Evolutionary conservation across 225 moss, liverwort and hornwort species (phyloP).

Genomic region (Pseudoscleropodium purum): DNA sequence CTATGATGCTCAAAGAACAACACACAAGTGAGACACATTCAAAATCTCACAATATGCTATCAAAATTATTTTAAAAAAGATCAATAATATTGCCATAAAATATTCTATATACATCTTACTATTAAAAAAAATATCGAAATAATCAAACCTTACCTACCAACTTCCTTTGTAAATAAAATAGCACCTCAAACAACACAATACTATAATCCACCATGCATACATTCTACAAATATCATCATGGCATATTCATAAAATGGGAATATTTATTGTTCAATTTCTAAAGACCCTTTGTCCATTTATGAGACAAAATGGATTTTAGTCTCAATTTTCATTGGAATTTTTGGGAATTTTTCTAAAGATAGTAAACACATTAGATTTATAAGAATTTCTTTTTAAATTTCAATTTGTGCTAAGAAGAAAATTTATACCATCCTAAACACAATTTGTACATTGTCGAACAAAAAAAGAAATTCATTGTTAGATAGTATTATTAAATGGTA

Average conservation of each 20-base stretch:
- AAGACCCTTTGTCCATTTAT: too few species aligned
- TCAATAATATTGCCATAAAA: background rate
- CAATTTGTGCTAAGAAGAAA: background rate
- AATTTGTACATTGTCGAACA: too few species aligned
- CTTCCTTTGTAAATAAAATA: background rate
- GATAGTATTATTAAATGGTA: too few species aligned
- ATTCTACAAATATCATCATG: background rate
- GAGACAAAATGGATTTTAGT: background rate
- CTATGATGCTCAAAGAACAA: background rate
- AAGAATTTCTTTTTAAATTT: background rate
- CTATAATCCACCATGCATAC: fast-evolving
- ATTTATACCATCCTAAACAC: background rate
- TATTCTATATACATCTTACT: background rate
- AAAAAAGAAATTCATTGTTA: too few species aligned
- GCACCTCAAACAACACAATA: background rate
- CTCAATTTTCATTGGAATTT: background rate
- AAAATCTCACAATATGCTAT: background rate
- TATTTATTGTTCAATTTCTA: background rate
- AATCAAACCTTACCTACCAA: background rate
- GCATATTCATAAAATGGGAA: background rate
- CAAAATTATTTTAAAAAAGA: background rate
- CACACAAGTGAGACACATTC: background rate
- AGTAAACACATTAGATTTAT: background rate
- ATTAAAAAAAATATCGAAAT: background rate
- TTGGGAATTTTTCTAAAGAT: background rate